phyloP scores from a whole-genome alignment of 331 rosid genomes.

The Stylosanthes scabra region DNA sequence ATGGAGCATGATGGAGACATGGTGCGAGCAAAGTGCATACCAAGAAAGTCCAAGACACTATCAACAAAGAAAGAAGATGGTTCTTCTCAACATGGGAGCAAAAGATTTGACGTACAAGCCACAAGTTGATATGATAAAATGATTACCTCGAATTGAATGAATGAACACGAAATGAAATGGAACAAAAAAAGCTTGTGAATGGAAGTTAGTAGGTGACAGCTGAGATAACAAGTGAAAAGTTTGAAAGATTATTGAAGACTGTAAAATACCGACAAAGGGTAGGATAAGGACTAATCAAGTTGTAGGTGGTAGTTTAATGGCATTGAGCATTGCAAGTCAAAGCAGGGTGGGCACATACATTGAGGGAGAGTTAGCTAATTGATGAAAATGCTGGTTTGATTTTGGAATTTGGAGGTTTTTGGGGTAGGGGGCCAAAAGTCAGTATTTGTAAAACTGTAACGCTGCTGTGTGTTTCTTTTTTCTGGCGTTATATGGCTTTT shows the following conservation, averaged over 20 bases:
- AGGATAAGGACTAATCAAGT: conserved; percentile 36
- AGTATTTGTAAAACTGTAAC: conserved; percentile 24
- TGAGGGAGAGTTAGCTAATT: conserved; percentile 33
- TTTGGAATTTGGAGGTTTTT: conserved; percentile 39
- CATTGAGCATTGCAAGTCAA: conserved; percentile 45
- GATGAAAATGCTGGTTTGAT: conserved; percentile 32
- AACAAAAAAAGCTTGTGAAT: not conserved
- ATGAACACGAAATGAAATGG: conserved; percentile 6
- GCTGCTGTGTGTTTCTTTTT: conserved; percentile 26
- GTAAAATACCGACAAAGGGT: conserved; percentile 34
- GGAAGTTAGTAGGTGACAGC: conserved; percentile 27
- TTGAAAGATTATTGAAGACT: conserved; percentile 17
- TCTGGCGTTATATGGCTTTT: conserved; percentile 31
- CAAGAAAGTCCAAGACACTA: conserved; percentile 67
- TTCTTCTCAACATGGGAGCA: conserved; percentile 57
- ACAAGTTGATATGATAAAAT: not conserved
- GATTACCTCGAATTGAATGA: not conserved
- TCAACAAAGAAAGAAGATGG: conserved; percentile 56
- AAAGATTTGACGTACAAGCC: conserved; percentile 46
- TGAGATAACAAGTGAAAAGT: conserved; percentile 19
- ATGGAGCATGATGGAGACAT: conserved; percentile 64
- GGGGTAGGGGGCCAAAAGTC: conserved; percentile 26
- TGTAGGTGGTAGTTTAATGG: conserved; percentile 4
- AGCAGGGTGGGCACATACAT: conserved; percentile 46
- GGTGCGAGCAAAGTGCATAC: conserved; percentile 84